Base-by-base conservation (phyloP, 768 basidiomycete species). In the Naganishia vaughanmartiniae region DNA sequence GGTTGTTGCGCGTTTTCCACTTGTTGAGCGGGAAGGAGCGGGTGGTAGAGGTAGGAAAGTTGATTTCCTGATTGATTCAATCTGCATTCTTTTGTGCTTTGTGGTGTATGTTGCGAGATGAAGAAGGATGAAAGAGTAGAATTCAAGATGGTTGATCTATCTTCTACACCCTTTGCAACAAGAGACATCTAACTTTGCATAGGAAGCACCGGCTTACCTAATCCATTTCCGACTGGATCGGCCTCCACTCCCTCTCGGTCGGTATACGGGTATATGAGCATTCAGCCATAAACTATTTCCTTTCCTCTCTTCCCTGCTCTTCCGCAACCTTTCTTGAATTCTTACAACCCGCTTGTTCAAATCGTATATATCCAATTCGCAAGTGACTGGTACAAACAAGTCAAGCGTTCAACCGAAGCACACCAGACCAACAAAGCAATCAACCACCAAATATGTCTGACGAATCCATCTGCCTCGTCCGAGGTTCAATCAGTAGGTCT, bases 391-490 rank as follows among this genome's bases (percentile, higher is more conserved):
- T 15, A 7, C 11, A 54, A 54, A 15, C 3, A 24, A 24, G 10
- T n/a, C n/a, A n/a, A n/a, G n/a, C n/a, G n/a, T n/a, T n/a, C n/a
- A n/a, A n/a, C n/a, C n/a, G n/a, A n/a, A n/a, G n/a, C n/a, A n/a
- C n/a, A n/a, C n/a, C n/a, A 54, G 17, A 17, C 53, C 53, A 54
- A 30, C 48, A 4, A 21, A 24, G 6, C 24, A 54, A 54, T 17
- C 53, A 24, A 24, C 5, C n/a, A 11, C 6, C 30, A 54, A 31
- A 21, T 2, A 28, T 26, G 36, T 58, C 34, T 53, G 36, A 45
- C 53, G 82, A 73, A 88, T 34, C 60, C 11, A 34, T 63, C 21
- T 63, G 60, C 26, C 69, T 70, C 48, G 69, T 70, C 11, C 69
- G 69, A 36, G 69, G 69, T 6, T 70, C 69, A 28, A 70, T 70